phyloP scores from a whole-genome alignment of 805 yeast genomes.

The Candida taoyuanica region DNA sequence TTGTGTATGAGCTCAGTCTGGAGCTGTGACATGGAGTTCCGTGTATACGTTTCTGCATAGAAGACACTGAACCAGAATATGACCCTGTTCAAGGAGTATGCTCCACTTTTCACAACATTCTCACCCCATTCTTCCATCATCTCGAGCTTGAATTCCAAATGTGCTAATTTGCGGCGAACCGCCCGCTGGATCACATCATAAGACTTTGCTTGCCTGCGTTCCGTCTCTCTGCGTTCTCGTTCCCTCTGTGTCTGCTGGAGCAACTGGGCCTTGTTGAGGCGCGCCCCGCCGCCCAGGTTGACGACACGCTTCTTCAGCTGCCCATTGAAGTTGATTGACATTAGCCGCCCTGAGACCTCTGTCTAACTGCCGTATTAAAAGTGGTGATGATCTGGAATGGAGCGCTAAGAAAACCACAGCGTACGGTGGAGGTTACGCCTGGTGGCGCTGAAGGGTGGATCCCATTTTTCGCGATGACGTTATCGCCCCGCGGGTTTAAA shows the following conservation, averaged over 20 bases:
- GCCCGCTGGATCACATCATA: slow-evolving; percentile 46
- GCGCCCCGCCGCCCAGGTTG: slow-evolving; percentile 48
- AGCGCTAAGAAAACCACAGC: too few species aligned
- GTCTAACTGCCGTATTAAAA: neutral
- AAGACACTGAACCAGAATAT: slow-evolving; percentile 30
- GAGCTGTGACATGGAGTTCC: slow-evolving; percentile 6
- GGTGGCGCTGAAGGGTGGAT: slow-evolving; percentile 1
- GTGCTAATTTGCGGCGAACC: slow-evolving; percentile 38
- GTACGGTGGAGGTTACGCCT: too few species aligned
- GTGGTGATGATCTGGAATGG: too few species aligned
- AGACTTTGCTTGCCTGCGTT: slow-evolving; percentile 45
- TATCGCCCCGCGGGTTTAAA: slow-evolving; percentile 2
- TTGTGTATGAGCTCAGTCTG: slow-evolving; percentile 8
- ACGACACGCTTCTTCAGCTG: slow-evolving; percentile 52
- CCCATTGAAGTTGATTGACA: slow-evolving; percentile 48
- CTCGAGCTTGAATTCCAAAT: slow-evolving; percentile 24
- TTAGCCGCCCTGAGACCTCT: neutral
- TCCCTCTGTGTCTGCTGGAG: slow-evolving; percentile 64
- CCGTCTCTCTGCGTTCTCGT: slow-evolving; percentile 58
- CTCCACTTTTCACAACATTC: neutral
- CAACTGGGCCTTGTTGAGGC: slow-evolving; percentile 34
- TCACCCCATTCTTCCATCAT: slow-evolving; percentile 22
- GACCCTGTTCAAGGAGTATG: neutral
- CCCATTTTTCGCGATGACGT: slow-evolving; percentile 10
- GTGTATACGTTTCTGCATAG: slow-evolving; percentile 23